phyloP scores from a whole-genome alignment of 2,329 filamentous ascomycete genomes.

The Sporothrix phasma region DNA sequence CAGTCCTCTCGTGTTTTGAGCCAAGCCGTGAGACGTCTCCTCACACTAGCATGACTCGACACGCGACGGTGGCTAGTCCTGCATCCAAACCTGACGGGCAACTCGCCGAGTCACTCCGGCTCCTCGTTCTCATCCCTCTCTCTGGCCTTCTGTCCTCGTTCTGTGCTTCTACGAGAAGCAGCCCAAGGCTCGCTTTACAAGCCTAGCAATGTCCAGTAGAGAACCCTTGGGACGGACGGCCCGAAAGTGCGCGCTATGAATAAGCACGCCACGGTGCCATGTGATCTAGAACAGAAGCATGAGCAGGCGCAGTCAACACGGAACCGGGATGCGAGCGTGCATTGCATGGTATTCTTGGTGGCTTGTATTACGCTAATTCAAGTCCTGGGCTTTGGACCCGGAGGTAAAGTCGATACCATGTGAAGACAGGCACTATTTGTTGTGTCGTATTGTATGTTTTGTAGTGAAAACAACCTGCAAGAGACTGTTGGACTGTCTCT shows the following conservation, averaged over 20 bases:
- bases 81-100: background rate
- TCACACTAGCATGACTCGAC: constrained; percentile 15
- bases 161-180: constrained; percentile 38
- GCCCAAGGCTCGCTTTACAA: no score
- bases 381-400: background rate
- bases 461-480: background rate
- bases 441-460: no score
- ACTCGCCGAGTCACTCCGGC: constrained; percentile 2
- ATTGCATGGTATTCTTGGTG: background rate
- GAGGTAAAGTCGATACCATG: background rate
- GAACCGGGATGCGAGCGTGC: background rate
- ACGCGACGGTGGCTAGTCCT: background rate
- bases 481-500: background rate
- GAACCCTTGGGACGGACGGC: background rate
- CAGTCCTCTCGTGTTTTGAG: background rate
- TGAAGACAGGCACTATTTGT: no score
- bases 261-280: constrained; percentile 5
- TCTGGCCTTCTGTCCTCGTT: background rate
- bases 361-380: background rate
- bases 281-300: background rate
- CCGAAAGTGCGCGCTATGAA: constrained; percentile 1
- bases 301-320: background rate
- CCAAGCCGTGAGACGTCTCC: background rate
- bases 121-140: background rate
- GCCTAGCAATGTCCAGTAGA: no score